Evolutionary conservation across 73 alveolate species (phyloP), one percentile per base, ranked within the genome.

Genomic region (Paramecium primaurelia): DNA sequence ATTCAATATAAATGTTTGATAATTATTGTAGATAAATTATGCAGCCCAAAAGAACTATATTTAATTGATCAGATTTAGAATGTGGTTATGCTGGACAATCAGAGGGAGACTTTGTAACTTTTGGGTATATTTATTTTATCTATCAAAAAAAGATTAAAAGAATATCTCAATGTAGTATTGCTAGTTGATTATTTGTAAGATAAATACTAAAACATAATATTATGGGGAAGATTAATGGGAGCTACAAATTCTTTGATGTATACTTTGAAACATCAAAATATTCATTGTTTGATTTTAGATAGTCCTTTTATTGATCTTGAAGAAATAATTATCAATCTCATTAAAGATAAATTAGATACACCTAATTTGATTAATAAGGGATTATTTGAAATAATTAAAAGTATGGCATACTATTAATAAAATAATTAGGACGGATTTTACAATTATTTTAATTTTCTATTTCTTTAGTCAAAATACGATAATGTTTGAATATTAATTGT

Each of bases 191-290:
- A 20, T 80, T 44, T 45, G 8, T 20, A 11, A 10, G n/a, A 2
- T 22, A 40, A 25, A 40, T 80, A 45, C 30, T 18, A 2, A 8
- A 16, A 36, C 11, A 80, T 80, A 16, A 80, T 45, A 3, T 25
- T 80, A 26, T 80, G 91, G 91, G 91, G 91, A 26, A 45, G 77
- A 80, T 45, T 59, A 34, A 80, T 80, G 91, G 91, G 91, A 26
- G 77, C 91, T 10, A 44, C 77, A 9, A 45, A 77, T n/a, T 58
- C 75, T 0, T 47, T 80, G 38, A 22, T 44, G 58, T 80, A 80
- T 80, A 7, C 71, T 26, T 1, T 16, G 12, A 80, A 80, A 8
- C 14, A 42, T 47, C 8, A 37, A 12, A 47, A 47, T 9, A 45
- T 44, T 1, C 6, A 2, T 22, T 34, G 77, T 22, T 18, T 42